Conservation (phyloP, 208 protist species). For the Novymonas esmeraldas region DNA sequence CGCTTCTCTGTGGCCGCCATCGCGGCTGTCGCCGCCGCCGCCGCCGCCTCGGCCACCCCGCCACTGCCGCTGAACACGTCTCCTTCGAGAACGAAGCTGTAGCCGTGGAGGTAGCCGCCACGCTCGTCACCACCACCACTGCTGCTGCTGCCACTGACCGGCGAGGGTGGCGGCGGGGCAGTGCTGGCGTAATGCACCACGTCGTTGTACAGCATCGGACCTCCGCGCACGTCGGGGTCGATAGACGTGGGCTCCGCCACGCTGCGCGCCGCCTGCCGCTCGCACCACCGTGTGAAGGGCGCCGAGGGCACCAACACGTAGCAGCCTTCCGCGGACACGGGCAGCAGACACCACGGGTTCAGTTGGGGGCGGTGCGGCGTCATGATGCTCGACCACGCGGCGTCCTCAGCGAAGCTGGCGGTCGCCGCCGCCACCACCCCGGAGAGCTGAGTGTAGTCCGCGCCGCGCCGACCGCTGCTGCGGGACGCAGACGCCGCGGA, state of each 20-base stretch:
- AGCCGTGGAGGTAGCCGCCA: constrained; percentile 57
- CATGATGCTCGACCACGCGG: constrained; percentile 17
- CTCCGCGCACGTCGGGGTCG: constrained; percentile 11
- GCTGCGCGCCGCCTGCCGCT: constrained; percentile 29
- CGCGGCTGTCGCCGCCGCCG: not conserved
- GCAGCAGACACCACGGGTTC: constrained; percentile 39
- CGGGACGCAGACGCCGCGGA: not conserved
- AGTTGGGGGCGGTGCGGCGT: constrained; percentile 16
- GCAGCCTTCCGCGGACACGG: constrained; percentile 59
- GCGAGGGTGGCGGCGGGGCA: not conserved
- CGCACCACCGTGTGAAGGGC: constrained; percentile 34
- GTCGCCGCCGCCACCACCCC: constrained; percentile 24
- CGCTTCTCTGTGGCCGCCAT: constrained; percentile 1
- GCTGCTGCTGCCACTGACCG: not conserved
- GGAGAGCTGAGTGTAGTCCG: constrained; percentile 3
- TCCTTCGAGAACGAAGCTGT: constrained; percentile 38
- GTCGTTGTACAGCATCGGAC: constrained; percentile 40
- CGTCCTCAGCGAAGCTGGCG: constrained; percentile 27
- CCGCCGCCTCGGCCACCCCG: not conserved
- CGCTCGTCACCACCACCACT: not conserved
- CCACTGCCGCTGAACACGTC: constrained; percentile 18
- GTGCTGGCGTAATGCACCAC: constrained; percentile 25
- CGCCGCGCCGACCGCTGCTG: not conserved
- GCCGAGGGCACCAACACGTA: constrained; percentile 63
- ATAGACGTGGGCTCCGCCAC: constrained; percentile 1